phyloP scores from a whole-genome alignment of 176 grass and related monocot species.

The Avena insularis region DNA sequence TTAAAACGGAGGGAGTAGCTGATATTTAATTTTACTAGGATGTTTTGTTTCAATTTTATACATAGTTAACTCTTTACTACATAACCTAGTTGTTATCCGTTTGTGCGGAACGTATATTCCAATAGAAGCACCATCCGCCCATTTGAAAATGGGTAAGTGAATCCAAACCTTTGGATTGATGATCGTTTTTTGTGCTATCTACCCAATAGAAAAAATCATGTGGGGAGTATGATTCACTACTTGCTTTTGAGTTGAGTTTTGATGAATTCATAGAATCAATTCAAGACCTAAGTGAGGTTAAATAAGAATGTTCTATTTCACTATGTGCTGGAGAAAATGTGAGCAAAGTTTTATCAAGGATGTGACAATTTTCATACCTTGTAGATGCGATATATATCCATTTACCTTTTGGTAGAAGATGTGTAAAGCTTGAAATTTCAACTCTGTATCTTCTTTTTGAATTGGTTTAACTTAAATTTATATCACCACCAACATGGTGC shows the following conservation, averaged over 20 bases:
- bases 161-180: background rate
- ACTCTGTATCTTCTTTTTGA: background rate
- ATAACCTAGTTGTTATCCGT: no score
- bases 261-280: no score
- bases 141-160: background rate
- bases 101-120: background rate
- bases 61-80: no score
- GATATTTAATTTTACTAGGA: background rate
- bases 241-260: no score
- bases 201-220: no score
- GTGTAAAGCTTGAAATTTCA: background rate
- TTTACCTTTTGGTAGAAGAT: background rate
- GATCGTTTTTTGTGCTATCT: background rate
- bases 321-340: background rate
- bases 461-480: background rate
- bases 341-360: background rate
- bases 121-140: background rate
- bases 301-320: background rate
- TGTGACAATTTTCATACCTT: background rate
- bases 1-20: background rate
- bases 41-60: no score
- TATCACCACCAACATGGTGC: background rate
- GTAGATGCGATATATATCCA: background rate
- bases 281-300: background rate
- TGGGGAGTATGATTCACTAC: no score